Evolutionary conservation across 495 filamentous ascomycete species (phyloP), one percentile per base, ranked within the genome.

Genomic region (Neurospora cerealis): DNA sequence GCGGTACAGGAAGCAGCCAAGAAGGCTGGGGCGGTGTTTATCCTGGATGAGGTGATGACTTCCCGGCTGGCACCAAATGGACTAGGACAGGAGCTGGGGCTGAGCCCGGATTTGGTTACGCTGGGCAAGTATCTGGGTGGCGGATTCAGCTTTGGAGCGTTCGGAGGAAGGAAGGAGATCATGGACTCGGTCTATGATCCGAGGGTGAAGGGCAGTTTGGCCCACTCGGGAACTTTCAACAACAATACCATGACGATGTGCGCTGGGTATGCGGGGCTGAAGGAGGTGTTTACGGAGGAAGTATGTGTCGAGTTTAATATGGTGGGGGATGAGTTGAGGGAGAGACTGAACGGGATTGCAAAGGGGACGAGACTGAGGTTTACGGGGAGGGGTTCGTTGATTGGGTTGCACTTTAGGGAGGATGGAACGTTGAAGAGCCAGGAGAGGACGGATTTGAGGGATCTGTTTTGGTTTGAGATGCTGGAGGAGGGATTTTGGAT

Each of bases 1-100:
- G 75, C 73, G 19, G 76, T 85, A 3, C 75, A 79, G 38, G 77
- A 75, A 17, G 78, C 78, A 75, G 72, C 81, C 42, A 34, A 81
- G 78, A 34, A 78, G 39, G 78, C 81, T 5, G 85, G 84, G 6
- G 82, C 83, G 2, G 13, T 91, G 1, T 85, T 92, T 70, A 86
- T 92, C 19, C 78, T 90, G 15, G 90, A 92, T 69, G 90, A 92
- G 79, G 90, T 92, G 15, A 88, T 91, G 83, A 90, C 90, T 2
- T 88, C 85, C 11, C 83, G 90, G 5, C 79, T 91, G 19, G 80
- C 82, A 2, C 82, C 82, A 1, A 73, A 77, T 6, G 90, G 90
- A 2, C 62, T 88, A 13, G 85, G 85, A 40, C 75, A 75, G 13
- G 74, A 77, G 39, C 36, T 85, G 37, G 81, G 79, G 0, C 69